A percentile compares a stretch with the other conserved stretches of the same genome.
phyloP scores from a whole-genome alignment of 164 flowering plant species.

The Sedum album region DNA sequence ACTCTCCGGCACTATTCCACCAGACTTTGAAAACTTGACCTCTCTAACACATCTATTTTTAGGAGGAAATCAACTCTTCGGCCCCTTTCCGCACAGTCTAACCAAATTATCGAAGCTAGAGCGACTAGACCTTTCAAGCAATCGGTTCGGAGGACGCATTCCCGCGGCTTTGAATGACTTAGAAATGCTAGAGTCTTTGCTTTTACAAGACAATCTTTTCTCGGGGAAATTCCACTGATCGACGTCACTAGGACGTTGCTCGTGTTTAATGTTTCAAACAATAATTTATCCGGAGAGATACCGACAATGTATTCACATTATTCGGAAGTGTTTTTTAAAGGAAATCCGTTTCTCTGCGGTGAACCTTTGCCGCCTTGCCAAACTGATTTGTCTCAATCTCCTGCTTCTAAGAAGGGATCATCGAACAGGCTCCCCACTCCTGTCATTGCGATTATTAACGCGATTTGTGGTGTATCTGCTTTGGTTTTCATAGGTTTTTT shows the following conservation, averaged over 20 bases:
- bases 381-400: constrained; percentile 29
- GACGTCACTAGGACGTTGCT: constrained; percentile 18
- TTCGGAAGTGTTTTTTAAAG: constrained; percentile 43
- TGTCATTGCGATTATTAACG: background rate
- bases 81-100: constrained; percentile 47
- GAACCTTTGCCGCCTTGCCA: constrained; percentile 51
- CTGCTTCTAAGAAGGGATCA: background rate
- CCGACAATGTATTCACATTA: constrained; percentile 38
- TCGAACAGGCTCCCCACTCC: background rate
- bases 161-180: constrained; percentile 64
- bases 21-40: constrained; percentile 54
- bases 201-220: constrained; percentile 52
- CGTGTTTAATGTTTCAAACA: constrained; percentile 48
- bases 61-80: constrained; percentile 54
- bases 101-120: constrained; percentile 32
- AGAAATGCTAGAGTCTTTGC: constrained; percentile 40
- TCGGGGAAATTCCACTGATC: constrained; percentile 54
- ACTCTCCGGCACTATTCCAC: constrained; percentile 58
- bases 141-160: constrained; percentile 51
- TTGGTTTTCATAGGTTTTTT: background rate
- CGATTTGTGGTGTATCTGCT: background rate
- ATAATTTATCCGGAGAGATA: constrained; percentile 67
- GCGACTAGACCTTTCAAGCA: constrained; percentile 59
- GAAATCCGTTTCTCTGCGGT: constrained; percentile 71
- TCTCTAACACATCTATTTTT: constrained; percentile 50